phyloP scores from a whole-genome alignment of 345 rosid species.

The Murraya paniculata region DNA sequence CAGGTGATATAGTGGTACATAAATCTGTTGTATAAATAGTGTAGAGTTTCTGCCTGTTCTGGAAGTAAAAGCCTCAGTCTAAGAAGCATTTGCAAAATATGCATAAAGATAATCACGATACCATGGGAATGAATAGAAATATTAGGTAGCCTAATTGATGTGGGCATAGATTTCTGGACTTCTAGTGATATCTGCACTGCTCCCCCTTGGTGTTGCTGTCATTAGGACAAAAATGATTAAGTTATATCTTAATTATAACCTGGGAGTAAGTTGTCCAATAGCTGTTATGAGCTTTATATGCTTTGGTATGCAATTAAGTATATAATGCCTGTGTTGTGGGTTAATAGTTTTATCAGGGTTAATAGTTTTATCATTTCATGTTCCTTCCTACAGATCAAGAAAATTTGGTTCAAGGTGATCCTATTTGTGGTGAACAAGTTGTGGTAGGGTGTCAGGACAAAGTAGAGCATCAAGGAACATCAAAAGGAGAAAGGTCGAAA shows the following conservation, averaged over 20 bases:
- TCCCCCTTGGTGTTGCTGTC: background rate
- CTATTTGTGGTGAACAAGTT: conserved; percentile 3
- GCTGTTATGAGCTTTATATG: background rate
- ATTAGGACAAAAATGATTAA: background rate
- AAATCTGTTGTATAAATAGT: background rate
- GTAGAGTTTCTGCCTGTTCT: background rate
- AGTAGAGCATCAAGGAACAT: conserved; percentile 15
- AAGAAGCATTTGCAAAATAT: background rate
- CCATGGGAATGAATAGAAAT: too few relatives aligned
- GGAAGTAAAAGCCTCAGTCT: background rate
- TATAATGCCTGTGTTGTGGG: background rate
- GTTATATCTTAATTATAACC: background rate
- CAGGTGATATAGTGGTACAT: conserved; percentile 33
- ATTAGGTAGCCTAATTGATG: background rate
- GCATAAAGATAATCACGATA: background rate
- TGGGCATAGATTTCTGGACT: background rate
- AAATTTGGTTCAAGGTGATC: conserved; percentile 25
- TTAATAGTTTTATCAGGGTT: background rate
- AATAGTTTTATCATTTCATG: background rate
- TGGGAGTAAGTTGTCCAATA: background rate
- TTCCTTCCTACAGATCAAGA: conserved; percentile 37
- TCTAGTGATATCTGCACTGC: too few relatives aligned
- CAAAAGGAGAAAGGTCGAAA: conserved; percentile 22
- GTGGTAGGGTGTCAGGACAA: conserved; percentile 20
- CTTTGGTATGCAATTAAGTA: background rate